These are phyloP conservation scores for Monosporascus sp. DNA, from an alignment of 2,329 filamentous ascomycete species.

Conservation along the genomic window DNA sequence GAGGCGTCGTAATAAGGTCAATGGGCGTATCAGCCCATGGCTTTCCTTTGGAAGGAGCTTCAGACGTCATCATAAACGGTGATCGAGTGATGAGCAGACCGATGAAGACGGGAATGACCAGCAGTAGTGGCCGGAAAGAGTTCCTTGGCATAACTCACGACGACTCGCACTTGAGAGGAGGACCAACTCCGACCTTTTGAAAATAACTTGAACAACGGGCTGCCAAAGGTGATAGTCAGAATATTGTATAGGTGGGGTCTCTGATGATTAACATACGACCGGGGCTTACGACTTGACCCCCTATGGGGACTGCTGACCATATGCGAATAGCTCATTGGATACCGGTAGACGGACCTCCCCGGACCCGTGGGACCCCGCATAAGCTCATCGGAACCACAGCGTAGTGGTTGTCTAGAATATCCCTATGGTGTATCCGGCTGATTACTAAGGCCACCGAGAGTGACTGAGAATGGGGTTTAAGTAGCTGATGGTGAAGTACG, in stretches of 20 bases:
- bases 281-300: slow-evolving; percentile 1
- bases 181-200: slow-evolving; percentile 4
- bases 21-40: slow-evolving; percentile 53
- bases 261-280: neutral
- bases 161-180: slow-evolving; percentile 6
- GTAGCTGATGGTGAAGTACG: too few species aligned
- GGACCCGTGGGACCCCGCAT: neutral
- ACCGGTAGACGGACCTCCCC: neutral
- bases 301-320: slow-evolving; percentile 13
- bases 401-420: neutral
- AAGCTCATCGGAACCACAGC: neutral
- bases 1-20: slow-evolving; percentile 49
- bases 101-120: slow-evolving; percentile 30
- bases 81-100: slow-evolving; percentile 32
- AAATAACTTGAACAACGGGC: too few species aligned
- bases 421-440: too few species aligned
- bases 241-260: neutral
- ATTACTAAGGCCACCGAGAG: too few species aligned
- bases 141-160: slow-evolving; percentile 7
- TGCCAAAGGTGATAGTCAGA: too few species aligned
- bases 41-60: slow-evolving; percentile 21
- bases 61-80: slow-evolving; percentile 34
- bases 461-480: too few species aligned
- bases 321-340: slow-evolving; percentile 11
- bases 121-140: slow-evolving; percentile 23